phyloP scores from a whole-genome alignment of 2,329 filamentous ascomycete species.

The Xylariomycetidae sp. region DNA sequence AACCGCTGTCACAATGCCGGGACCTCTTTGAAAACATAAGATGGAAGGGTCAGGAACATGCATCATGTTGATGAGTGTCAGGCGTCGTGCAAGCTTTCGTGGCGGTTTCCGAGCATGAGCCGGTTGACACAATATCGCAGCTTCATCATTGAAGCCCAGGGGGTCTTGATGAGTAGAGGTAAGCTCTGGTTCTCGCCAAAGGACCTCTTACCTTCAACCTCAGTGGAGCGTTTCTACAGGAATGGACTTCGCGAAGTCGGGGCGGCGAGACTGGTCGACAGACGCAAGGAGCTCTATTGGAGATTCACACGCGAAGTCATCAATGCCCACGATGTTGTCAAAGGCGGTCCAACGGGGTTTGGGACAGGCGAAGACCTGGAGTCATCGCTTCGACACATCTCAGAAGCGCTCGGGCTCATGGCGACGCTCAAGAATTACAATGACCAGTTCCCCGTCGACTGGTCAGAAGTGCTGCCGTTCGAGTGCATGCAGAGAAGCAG shows the following conservation, averaged over 20 bases:
- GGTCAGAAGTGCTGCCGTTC: slow-evolving; percentile 15
- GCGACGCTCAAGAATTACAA: slow-evolving; percentile 16
- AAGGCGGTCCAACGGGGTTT: slow-evolving; percentile 1
- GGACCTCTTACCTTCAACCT: slow-evolving; percentile 6
- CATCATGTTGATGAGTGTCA: no score
- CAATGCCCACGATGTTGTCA: slow-evolving; percentile 10
- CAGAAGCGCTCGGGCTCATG: slow-evolving; percentile 13
- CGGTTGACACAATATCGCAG: no score
- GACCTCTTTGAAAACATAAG: no score
- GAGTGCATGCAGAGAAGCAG: slow-evolving; percentile 2
- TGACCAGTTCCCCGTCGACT: slow-evolving; percentile 15
- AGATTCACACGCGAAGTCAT: slow-evolving; percentile 11
- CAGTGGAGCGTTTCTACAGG: slow-evolving; percentile 12
- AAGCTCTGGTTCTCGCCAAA: slow-evolving; percentile 11
- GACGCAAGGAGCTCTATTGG: slow-evolving; percentile 12
- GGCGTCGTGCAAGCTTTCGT: no score
- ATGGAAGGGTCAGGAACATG: no score
- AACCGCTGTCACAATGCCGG: no score
- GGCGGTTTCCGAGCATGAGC: no score
- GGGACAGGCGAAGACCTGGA: slow-evolving; percentile 12
- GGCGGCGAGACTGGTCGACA: slow-evolving; percentile 8
- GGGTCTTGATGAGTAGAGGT: no score
- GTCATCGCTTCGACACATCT: slow-evolving; percentile 9
- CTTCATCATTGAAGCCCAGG: no score
- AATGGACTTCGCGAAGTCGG: slow-evolving; percentile 9